Evolutionary conservation across 2,329 filamentous ascomycete species (phyloP).

Genomic region (Penicillium griseofulvum): DNA sequence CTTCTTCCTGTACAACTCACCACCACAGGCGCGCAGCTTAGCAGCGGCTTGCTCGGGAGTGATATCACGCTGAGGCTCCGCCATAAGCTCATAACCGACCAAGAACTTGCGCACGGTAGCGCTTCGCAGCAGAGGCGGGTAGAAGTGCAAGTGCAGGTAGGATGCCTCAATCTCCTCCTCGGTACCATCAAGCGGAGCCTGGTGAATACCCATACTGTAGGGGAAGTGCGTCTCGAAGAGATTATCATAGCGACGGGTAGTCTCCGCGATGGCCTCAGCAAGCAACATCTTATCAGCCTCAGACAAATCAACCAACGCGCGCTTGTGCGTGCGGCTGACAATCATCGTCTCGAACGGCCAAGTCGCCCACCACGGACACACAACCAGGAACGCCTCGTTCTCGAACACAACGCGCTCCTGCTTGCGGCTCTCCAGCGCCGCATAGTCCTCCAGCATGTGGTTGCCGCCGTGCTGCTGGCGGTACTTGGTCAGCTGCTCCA

Average conservation of each 20-base stretch:
- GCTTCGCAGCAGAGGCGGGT: constrained; percentile 86
- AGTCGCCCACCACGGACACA: constrained; percentile 96
- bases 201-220: constrained; percentile 95
- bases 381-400: constrained; percentile 77
- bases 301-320: constrained; percentile 78
- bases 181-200: constrained; percentile 81
- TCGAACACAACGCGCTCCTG: constrained; percentile 83
- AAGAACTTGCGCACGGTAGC: constrained; percentile 95
- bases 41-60: constrained; percentile 92
- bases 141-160: constrained; percentile 97
- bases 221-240: constrained; percentile 95
- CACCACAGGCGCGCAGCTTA: constrained; percentile 70
- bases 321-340: constrained; percentile 77
- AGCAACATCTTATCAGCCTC: constrained; percentile 68
- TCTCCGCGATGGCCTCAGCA: constrained; percentile 81
- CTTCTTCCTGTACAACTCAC: constrained; percentile 77
- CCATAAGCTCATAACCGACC: constrained; percentile 91
- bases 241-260: constrained; percentile 91
- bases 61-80: constrained; percentile 96
- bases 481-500: constrained; percentile 77
- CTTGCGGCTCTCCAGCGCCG: constrained; percentile 75
- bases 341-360: constrained; percentile 98
- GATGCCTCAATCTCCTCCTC: constrained; percentile 81
- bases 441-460: constrained; percentile 84
- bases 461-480: constrained; percentile 66